phyloP scores from a whole-genome alignment of 1,284 basidiomycete genomes.

The Mixia osmundae region DNA sequence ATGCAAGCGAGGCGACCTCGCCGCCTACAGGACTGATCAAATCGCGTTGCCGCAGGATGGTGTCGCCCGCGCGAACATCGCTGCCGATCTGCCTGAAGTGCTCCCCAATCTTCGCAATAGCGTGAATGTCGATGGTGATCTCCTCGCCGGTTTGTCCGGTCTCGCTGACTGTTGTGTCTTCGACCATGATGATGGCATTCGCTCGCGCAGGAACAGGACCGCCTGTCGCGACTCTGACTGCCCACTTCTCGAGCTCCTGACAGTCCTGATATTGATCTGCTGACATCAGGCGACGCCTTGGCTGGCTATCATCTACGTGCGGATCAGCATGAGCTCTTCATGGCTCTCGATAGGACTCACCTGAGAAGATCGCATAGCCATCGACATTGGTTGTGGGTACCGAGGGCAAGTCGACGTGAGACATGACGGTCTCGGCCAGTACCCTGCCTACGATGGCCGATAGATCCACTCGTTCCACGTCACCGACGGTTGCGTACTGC shows the following conservation, averaged over 20 bases:
- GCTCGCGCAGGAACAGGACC: constrained; percentile 46
- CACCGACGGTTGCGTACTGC: constrained; percentile 29
- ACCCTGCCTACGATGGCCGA: constrained; percentile 40
- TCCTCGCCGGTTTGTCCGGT: constrained; percentile 31
- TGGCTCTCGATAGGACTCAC: too few relatives aligned
- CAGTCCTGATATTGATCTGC: not conserved
- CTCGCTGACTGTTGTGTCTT: constrained; percentile 47
- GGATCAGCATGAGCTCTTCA: too few relatives aligned
- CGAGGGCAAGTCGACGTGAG: constrained; percentile 37
- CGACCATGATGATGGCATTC: constrained; percentile 70
- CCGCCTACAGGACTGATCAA: constrained; percentile 43
- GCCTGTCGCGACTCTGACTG: constrained; percentile 45
- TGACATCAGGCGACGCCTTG: too few relatives aligned
- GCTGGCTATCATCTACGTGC: too few relatives aligned
- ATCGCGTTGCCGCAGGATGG: constrained; percentile 40
- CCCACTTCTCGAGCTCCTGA: constrained; percentile 3
- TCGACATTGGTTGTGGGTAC: constrained; percentile 55
- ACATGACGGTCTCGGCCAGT: constrained; percentile 47
- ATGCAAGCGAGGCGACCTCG: constrained; percentile 60
- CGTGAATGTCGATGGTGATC: constrained; percentile 39
- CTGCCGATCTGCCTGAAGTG: constrained; percentile 50
- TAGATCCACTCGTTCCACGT: constrained; percentile 24
- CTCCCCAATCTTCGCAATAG: constrained; percentile 37
- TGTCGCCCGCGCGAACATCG: constrained; percentile 41
- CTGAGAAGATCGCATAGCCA: constrained; percentile 55